Evolutionary conservation across 768 basidiomycete genomes (phyloP).

Genomic region (Leccinum arenicola): DNA sequence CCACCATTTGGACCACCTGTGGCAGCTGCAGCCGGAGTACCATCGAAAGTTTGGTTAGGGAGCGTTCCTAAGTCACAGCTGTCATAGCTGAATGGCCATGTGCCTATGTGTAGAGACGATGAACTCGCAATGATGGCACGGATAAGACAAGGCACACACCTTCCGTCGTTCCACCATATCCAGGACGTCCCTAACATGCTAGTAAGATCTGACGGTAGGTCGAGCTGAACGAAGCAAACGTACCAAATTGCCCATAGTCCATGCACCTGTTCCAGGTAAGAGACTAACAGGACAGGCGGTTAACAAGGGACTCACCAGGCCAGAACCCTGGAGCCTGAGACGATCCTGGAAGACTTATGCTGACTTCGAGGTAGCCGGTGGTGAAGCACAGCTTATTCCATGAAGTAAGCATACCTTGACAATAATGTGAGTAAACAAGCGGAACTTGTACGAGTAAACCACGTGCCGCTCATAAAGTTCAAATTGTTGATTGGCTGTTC

Average conservation of each 20-base stretch:
- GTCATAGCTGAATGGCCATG: constrained; percentile 83
- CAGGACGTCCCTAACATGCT: constrained; percentile 67
- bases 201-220: constrained; percentile 10
- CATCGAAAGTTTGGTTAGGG: constrained; percentile 71
- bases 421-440: constrained; percentile 8
- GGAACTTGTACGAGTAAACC: background rate
- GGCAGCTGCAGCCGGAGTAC: constrained; percentile 54
- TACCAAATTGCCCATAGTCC: constrained; percentile 75
- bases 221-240: background rate
- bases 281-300: background rate
- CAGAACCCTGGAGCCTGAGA: constrained; percentile 68
- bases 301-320: constrained; percentile 61
- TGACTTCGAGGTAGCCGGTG: constrained; percentile 85
- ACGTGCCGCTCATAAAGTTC: constrained; percentile 77
- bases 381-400: constrained; percentile 98
- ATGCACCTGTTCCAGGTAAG: constrained; percentile 42
- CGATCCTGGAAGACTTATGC: constrained; percentile 70
- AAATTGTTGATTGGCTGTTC: constrained; percentile 72
- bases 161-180: constrained; percentile 87
- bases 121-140: background rate
- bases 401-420: constrained; percentile 64
- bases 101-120: constrained; percentile 30
- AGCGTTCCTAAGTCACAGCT: constrained; percentile 85
- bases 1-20: constrained; percentile 51
- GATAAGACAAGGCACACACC: constrained; percentile 37